Percentiles rank a stretch among this genome's conserved stretches.
Evolutionary conservation across 257 asterid species (phyloP).

Genomic region (Solanum chilense): DNA sequence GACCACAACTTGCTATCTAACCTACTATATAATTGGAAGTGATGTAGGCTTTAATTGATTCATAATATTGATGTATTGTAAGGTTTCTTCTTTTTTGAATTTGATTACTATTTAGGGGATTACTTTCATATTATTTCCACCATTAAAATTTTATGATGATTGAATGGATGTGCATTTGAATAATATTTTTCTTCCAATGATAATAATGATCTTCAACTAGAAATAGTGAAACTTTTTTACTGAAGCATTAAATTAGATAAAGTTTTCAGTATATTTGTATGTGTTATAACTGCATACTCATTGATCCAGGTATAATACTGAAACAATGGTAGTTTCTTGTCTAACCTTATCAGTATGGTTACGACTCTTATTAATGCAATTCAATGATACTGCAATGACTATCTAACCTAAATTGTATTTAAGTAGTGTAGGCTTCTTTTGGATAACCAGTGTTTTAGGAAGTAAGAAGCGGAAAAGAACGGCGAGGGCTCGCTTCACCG

Average conservation of each 20-base stretch:
- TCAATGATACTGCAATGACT: not conserved
- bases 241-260: not conserved
- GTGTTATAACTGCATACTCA: not conserved
- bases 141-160: not conserved
- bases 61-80: not conserved
- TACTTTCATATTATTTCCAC: not conserved
- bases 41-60: not conserved
- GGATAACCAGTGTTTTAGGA: not conserved
- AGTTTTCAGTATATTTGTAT: not conserved
- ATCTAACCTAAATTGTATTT: not conserved
- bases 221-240: not conserved
- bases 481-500: not conserved
- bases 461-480: not conserved
- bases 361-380: not conserved
- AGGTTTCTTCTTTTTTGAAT: not conserved
- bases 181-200: not conserved
- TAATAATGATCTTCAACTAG: not conserved
- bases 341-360: not conserved
- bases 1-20: not conserved
- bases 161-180: not conserved
- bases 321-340: not conserved
- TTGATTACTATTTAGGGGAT: not conserved
- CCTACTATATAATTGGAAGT: not conserved
- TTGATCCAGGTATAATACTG: not conserved
- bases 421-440: not conserved